Conservation (phyloP, 2,329 filamentous ascomycete species). For the Macrophomina pseudophaseolina region DNA sequence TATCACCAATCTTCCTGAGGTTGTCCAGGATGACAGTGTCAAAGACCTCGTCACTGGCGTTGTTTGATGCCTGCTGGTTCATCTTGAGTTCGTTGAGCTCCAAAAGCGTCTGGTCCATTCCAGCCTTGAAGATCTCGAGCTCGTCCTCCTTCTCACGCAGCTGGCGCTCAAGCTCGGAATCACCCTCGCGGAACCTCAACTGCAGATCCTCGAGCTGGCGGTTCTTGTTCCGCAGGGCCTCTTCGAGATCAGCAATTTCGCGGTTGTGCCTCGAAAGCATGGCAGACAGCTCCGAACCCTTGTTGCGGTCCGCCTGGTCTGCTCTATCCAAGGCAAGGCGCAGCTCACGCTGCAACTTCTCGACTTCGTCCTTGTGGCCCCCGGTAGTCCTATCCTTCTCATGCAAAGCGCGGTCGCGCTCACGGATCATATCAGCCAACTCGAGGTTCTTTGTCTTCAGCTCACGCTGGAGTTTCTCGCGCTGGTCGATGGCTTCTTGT, state of each 20-base stretch:
- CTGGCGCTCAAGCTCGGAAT: constrained; percentile 82
- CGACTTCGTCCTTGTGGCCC: constrained; percentile 87
- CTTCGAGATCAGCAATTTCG: constrained; percentile 95
- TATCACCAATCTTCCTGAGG: constrained; percentile 91
- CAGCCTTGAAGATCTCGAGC: constrained; percentile 95
- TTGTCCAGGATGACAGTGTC: constrained; percentile 87
- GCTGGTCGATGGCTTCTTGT: constrained; percentile 92
- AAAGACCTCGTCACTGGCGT: constrained; percentile 85
- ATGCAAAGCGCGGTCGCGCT: constrained; percentile 89
- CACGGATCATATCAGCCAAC: constrained; percentile 96
- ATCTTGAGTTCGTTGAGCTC: constrained; percentile 86
- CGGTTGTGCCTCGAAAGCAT: constrained; percentile 96
- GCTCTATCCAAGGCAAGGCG: constrained; percentile 89
- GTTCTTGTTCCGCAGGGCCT: constrained; percentile 85
- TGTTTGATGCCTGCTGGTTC: constrained; percentile 67
- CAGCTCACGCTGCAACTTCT: constrained; percentile 92
- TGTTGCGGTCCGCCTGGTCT: constrained; percentile 89
- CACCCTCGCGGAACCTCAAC: constrained; percentile 76
- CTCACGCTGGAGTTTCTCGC: constrained; percentile 94
- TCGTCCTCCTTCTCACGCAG: constrained; percentile 96
- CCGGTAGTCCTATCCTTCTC: constrained; percentile 89
- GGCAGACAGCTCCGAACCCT: constrained; percentile 92
- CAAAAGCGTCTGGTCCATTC: constrained; percentile 94
- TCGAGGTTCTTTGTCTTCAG: constrained; percentile 99
- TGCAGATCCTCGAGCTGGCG: constrained; percentile 84